Base-by-base conservation (phyloP, 768 basidiomycete genomes). In the Suillus brevipes region DNA sequence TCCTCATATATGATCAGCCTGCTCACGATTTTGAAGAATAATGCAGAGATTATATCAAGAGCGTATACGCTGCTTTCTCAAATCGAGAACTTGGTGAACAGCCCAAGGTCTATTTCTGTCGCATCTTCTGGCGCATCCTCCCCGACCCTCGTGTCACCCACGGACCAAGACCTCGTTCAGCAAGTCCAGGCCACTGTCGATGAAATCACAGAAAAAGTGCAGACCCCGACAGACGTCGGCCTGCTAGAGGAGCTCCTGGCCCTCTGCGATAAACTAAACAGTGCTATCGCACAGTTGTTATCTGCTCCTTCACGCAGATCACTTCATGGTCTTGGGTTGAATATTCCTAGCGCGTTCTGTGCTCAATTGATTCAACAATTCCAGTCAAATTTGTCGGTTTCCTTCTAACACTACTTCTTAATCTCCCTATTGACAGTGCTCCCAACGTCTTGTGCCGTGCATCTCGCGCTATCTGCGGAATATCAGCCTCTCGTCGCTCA, bases 261-360 rank as follows among this genome's bases (percentile, higher is more conserved):
- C 2, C 76, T 95, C 31, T 92, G 92, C 68, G 96, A 97, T 73
- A 79, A 81, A 47, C 78, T 98, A 28, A 84, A 85, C 9, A 74
- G 78, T 0, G 75, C 88, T 13, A 71, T 96, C 20, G 83, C 84
- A 59, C 80, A 79, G 28, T 79, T 86, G 4, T 76, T 81, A 2
- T 64, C 74, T n/a, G 76, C 78, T 16, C 71, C 66, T 10, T 73
- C 78, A 42, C 81, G 82, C 1, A 79, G 72, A 64, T 71, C 85
- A 14, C 78, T 78, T 50, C 78, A 78, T 10, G 83, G 85, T 6
- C 74, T 86, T 18, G 84, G 84, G 12, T 64, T 85, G 18, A 73
- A 75, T 45, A 67, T 81, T 36, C 77, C 80, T 25, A 70, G 55
- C 34, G 66, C 59, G 13, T n/a, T 28, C 3, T 3, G 28, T 28